Evolutionary conservation across 352 stramenopile genomes (phyloP).

Genomic region (Pythium diclinum): DNA sequence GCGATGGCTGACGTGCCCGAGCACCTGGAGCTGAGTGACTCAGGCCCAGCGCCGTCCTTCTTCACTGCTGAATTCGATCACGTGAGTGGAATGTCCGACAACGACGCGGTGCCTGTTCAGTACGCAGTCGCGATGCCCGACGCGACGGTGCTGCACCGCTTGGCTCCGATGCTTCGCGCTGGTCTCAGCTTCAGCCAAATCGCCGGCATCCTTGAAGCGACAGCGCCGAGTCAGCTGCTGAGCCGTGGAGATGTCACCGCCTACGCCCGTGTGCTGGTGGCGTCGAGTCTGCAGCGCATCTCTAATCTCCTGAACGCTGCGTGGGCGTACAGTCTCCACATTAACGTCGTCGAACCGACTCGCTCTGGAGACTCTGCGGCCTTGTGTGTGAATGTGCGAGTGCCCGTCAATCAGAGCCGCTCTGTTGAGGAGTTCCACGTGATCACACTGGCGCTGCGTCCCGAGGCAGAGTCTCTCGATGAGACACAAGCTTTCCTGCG

Average conservation of each 20-base stretch:
- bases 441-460: constrained; percentile 26
- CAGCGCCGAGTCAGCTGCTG: background rate
- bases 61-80: background rate
- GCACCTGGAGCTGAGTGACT: background rate
- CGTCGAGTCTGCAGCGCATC: constrained; percentile 14
- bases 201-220: background rate
- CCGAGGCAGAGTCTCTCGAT: constrained; percentile 17
- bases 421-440: constrained; percentile 31
- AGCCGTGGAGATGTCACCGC: constrained; percentile 1
- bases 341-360: constrained; percentile 2
- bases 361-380: background rate
- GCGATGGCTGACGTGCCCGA: constrained; percentile 7
- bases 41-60: background rate
- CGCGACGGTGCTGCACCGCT: background rate
- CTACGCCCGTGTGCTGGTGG: constrained; percentile 10
- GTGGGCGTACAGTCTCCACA: constrained; percentile 20
- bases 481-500: constrained; percentile 6
- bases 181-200: constrained; percentile 13
- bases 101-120: background rate
- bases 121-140: constrained; percentile 1
- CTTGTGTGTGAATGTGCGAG: constrained; percentile 28
- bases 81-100: background rate
- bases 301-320: background rate
- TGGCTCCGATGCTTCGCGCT: background rate
- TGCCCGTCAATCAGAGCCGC: constrained; percentile 15